Evolutionary conservation across 768 basidiomycete species (phyloP).

Genomic region (Boletus insuetus): DNA sequence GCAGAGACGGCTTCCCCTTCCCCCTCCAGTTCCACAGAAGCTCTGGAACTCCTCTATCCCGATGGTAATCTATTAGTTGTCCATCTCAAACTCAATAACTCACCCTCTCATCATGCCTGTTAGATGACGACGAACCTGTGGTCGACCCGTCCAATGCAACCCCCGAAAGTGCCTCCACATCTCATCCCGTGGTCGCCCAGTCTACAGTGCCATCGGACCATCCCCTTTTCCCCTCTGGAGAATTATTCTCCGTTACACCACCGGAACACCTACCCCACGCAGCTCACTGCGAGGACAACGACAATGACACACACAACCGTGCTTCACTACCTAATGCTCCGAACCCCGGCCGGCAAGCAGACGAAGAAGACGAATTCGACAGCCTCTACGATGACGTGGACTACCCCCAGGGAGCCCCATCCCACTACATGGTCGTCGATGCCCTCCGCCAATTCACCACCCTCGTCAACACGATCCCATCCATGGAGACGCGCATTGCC

Average conservation of each 20-base stretch:
- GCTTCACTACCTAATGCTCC: not conserved
- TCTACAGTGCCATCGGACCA: not conserved
- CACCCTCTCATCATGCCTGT: not conserved
- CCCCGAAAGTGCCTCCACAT: not conserved
- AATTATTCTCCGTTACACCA: not conserved
- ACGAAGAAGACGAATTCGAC: not conserved
- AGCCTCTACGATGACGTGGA: not conserved
- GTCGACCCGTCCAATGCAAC: not conserved
- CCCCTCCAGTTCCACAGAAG: conserved; percentile 7
- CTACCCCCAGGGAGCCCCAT: conserved; percentile 17
- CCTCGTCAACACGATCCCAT: conserved; percentile 20
- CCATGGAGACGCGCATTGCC: conserved; percentile 18
- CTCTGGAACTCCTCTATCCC: conserved; percentile 7
- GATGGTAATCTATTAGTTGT: conserved; percentile 3
- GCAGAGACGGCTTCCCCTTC: not conserved
- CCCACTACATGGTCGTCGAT: conserved; percentile 26
- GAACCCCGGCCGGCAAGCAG: not conserved
- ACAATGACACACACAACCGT: not conserved
- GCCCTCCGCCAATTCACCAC: conserved; percentile 26
- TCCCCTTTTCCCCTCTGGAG: not conserved
- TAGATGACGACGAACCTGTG: conserved; percentile 9
- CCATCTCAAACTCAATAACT: not conserved
- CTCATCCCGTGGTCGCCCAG: not conserved
- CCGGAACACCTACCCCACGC: not conserved
- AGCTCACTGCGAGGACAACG: not conserved